Evolutionary conservation across 2,329 filamentous ascomycete species (phyloP).

Genomic region (Colletotrichum sansevieriae): DNA sequence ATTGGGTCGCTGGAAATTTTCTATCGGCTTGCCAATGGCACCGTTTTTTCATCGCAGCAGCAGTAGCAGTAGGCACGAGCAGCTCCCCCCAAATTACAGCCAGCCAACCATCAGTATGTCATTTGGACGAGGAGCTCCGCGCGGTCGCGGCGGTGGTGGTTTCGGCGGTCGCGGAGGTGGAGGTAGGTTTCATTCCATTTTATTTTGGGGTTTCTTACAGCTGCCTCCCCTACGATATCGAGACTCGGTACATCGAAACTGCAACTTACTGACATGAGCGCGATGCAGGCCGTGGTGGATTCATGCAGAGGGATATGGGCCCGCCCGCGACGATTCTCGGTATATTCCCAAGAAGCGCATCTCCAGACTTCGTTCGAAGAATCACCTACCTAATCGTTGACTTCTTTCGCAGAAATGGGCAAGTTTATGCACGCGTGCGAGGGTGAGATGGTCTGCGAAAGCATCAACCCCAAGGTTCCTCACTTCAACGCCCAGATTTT

Average conservation of each 20-base stretch:
- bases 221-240: constrained; percentile 1
- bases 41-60: constrained; percentile 29
- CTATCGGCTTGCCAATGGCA: constrained; percentile 24
- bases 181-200: constrained; percentile 16
- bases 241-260: not conserved
- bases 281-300: constrained; percentile 40
- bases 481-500: constrained; percentile 99
- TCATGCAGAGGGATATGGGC: constrained; percentile 42
- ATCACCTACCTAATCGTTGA: constrained; percentile 8
- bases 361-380: not conserved
- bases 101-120: constrained; percentile 41
- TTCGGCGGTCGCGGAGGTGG: constrained; percentile 42
- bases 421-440: constrained; percentile 94
- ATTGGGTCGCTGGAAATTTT: constrained; percentile 42
- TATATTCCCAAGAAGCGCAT: constrained; percentile 18
- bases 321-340: constrained; percentile 42
- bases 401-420: constrained; percentile 79
- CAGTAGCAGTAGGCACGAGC: constrained; percentile 28
- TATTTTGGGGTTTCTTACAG: not conserved
- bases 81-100: constrained; percentile 31
- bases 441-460: constrained; percentile 98
- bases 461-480: constrained; percentile 93
- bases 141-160: constrained; percentile 41
- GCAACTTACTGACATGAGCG: constrained; percentile 18
- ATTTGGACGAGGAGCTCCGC: constrained; percentile 43